Evolutionary conservation across 495 filamentous ascomycete genomes (phyloP).

Genomic region (Monascus purpureus): DNA sequence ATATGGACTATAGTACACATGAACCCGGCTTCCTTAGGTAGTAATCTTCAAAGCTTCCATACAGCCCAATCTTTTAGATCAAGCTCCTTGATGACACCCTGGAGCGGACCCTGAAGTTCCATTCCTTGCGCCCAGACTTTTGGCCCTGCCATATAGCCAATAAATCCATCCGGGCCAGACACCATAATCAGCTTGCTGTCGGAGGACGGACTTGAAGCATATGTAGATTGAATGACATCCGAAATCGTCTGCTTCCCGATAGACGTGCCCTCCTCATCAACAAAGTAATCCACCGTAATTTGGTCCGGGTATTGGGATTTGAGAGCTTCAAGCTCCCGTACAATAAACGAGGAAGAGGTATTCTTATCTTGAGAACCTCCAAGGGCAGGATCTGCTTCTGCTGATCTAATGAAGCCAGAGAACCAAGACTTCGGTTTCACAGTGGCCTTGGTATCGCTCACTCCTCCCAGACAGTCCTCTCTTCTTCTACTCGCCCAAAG

Average conservation of each 20-base stretch:
- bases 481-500: constrained; percentile 52
- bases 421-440: constrained; percentile 18
- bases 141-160: constrained; percentile 60
- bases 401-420: constrained; percentile 12
- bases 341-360: constrained; percentile 28
- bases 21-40: constrained; percentile 3
- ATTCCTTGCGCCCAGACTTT: constrained; percentile 58
- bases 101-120: constrained; percentile 56
- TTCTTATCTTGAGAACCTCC: background rate
- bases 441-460: constrained; percentile 15
- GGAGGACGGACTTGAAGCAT: constrained; percentile 5
- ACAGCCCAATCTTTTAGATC: constrained; percentile 43
- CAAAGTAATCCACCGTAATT: constrained; percentile 53
- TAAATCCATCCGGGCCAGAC: constrained; percentile 84
- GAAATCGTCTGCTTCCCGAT: constrained; percentile 40
- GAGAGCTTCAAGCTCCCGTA: constrained; percentile 46
- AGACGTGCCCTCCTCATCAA: constrained; percentile 61
- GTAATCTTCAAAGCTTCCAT: constrained; percentile 40
- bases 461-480: constrained; percentile 43
- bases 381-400: constrained; percentile 1
- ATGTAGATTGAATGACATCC: constrained; percentile 14
- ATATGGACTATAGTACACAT: constrained; percentile 1
- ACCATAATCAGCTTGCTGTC: constrained; percentile 55
- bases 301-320: constrained; percentile 38
- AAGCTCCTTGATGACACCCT: constrained; percentile 39